These are phyloP conservation scores for Neoarthrinium moseri DNA, from an alignment of 2,329 filamentous ascomycete genomes.

Conservation along the genomic window DNA sequence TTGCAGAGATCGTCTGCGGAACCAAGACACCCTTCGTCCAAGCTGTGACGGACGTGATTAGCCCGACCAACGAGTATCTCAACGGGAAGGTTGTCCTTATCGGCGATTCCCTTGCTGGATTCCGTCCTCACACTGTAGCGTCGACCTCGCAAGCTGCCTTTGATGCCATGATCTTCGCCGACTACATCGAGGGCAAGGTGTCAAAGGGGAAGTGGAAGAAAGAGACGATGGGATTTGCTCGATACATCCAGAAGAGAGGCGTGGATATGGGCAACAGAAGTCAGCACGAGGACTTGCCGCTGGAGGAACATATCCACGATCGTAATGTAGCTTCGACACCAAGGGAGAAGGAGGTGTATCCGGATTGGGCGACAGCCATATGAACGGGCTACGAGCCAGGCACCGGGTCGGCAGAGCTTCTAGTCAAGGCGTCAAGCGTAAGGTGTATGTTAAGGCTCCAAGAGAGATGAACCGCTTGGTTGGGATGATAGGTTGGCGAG, in stretches of 20 bases:
- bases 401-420: too few relatives aligned
- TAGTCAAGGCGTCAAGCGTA: not conserved
- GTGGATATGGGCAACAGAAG: constrained; percentile 34
- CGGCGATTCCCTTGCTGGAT: constrained; percentile 42
- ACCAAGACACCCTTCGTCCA: constrained; percentile 40
- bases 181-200: constrained; percentile 29
- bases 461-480: too few relatives aligned
- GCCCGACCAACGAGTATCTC: constrained; percentile 31
- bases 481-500: too few relatives aligned
- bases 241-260: constrained; percentile 31
- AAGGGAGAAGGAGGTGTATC: constrained; percentile 28
- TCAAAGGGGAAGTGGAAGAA: constrained; percentile 30
- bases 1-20: constrained; percentile 37
- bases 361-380: constrained; percentile 25
- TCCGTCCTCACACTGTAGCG: constrained; percentile 42
- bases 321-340: constrained; percentile 31
- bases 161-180: constrained; percentile 33
- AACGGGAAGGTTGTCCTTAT: constrained; percentile 37
- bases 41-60: constrained; percentile 36
- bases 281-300: constrained; percentile 27
- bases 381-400: too few relatives aligned
- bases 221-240: constrained; percentile 32
- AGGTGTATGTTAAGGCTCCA: not conserved
- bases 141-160: constrained; percentile 39
- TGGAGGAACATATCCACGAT: constrained; percentile 31